Evolutionary conservation across 768 basidiomycete genomes (phyloP).

Genomic region (Leccinum subgranulosum): DNA sequence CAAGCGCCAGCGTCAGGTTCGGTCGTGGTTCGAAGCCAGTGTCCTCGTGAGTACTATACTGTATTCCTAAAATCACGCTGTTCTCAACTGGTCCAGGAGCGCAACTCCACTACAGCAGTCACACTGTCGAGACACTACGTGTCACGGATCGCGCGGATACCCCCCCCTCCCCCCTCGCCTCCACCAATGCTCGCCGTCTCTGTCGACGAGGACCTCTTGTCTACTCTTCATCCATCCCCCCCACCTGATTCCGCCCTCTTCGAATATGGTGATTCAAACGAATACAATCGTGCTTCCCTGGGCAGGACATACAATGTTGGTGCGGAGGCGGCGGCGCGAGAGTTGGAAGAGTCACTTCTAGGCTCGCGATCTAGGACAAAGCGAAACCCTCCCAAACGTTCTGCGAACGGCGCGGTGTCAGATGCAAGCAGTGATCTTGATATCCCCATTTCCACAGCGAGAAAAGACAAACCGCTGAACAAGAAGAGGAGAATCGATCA

Average conservation of each 20-base stretch:
- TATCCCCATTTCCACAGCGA: slow-evolving; percentile 30
- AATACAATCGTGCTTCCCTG: slow-evolving; percentile 22
- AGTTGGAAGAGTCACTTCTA: slow-evolving; percentile 54
- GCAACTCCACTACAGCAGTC: slow-evolving; percentile 60
- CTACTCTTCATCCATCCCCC: slow-evolving; percentile 38
- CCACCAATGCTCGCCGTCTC: slow-evolving; percentile 29
- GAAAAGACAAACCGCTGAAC: slow-evolving; percentile 41
- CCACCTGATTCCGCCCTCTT: slow-evolving; percentile 28
- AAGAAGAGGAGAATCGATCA: slow-evolving; percentile 66
- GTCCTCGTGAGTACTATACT: slow-evolving; percentile 46
- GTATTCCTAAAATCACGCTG: background rate
- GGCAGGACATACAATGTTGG: slow-evolving; percentile 23
- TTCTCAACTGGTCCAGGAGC: slow-evolving; percentile 48
- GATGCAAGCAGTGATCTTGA: slow-evolving; percentile 62
- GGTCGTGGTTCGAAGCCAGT: slow-evolving; percentile 69
- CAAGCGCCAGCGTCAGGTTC: slow-evolving; percentile 69
- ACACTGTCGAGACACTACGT: slow-evolving; percentile 35
- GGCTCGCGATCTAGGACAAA: slow-evolving; percentile 38
- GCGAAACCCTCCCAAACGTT: slow-evolving; percentile 47
- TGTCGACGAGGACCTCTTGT: slow-evolving; percentile 34
- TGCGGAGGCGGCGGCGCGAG: slow-evolving; percentile 56
- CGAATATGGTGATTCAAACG: slow-evolving; percentile 29
- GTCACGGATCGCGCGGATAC: slow-evolving; percentile 44
- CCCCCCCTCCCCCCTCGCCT: slow-evolving; percentile 40
- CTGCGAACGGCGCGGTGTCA: slow-evolving; percentile 45